Percentiles rank a stretch among this genome's conserved stretches.
Evolutionary conservation across 2,329 filamentous ascomycete species (phyloP).

Genomic region (Exophiala sp.): DNA sequence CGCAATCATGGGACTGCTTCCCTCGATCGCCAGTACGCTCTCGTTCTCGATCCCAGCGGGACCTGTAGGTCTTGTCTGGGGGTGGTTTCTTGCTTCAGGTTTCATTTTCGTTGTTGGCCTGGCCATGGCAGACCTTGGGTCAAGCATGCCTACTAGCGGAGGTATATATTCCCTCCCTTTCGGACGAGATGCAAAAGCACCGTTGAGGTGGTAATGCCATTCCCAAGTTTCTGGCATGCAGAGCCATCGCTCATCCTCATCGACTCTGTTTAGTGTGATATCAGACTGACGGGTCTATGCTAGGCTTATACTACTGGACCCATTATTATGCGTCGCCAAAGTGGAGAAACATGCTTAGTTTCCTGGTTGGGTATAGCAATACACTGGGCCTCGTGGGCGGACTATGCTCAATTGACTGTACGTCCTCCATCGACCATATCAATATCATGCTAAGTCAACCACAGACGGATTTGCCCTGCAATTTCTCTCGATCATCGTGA

Average conservation of each 20-base stretch:
- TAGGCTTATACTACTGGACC: conserved; percentile 56
- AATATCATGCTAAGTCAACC: conserved; percentile 6
- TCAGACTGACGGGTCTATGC: neutral
- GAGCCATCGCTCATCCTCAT: too few species aligned
- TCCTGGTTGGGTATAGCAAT: conserved; percentile 60
- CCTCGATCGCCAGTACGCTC: conserved; percentile 59
- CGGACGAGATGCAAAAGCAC: too few species aligned
- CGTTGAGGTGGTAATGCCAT: too few species aligned
- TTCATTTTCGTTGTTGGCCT: conserved; percentile 60
- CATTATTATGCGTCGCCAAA: conserved; percentile 57
- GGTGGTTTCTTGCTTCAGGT: conserved; percentile 56
- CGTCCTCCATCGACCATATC: conserved; percentile 17
- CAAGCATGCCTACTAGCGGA: conserved; percentile 57
- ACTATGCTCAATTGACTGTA: conserved; percentile 59
- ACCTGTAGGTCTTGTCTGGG: conserved; percentile 60
- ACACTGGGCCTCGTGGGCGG: conserved; percentile 60
- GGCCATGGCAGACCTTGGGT: conserved; percentile 51
- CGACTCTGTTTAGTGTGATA: neutral
- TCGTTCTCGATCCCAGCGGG: conserved; percentile 59
- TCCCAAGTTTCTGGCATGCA: too few species aligned
- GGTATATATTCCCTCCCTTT: conserved; percentile 27
- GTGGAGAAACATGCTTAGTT: conserved; percentile 56
- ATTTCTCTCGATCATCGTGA: conserved; percentile 58
- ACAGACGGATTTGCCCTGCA: conserved; percentile 52
- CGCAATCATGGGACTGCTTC: conserved; percentile 59